A percentile compares a stretch with the other conserved stretches of the same genome.
phyloP scores from a whole-genome alignment of 805 yeast genomes.

The Kuraishia hungarica region DNA sequence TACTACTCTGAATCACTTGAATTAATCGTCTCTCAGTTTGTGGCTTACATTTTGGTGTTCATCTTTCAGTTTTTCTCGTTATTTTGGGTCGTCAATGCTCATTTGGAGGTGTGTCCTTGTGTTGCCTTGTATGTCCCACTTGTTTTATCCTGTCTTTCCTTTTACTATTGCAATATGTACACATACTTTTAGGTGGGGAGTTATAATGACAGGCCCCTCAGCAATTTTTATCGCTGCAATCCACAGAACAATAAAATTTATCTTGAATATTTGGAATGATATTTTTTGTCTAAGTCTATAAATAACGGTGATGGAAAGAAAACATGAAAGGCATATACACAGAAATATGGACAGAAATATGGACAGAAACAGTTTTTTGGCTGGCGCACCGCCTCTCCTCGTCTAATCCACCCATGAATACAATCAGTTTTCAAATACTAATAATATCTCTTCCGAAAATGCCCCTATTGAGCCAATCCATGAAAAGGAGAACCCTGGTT shows the following conservation, averaged over 20 bases:
- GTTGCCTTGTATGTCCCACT: background rate
- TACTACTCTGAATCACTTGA: too few relatives aligned
- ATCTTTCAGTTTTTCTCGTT: background rate
- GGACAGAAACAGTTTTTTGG: background rate
- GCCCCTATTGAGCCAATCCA: conserved; percentile 65
- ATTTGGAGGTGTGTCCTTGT: background rate
- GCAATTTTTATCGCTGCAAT: background rate
- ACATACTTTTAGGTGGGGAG: background rate
- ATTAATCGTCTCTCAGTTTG: too few relatives aligned
- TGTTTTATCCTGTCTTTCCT: background rate
- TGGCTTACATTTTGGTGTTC: conserved; percentile 1
- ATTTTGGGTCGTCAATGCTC: background rate
- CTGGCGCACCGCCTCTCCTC: too few relatives aligned
- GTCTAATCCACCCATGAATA: too few relatives aligned
- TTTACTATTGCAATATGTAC: background rate
- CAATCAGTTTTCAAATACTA: conserved; percentile 11
- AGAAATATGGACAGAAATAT: background rate
- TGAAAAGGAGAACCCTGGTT: conserved; percentile 52
- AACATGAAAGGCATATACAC: background rate
- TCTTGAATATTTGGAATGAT: background rate
- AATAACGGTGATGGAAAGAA: background rate
- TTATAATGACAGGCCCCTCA: background rate
- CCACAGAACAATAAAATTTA: background rate
- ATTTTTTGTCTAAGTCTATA: background rate
- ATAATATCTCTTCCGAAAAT: conserved; percentile 43